Conservation (phyloP, 306 rosid species). For the Glycyrrhiza uralensis region DNA sequence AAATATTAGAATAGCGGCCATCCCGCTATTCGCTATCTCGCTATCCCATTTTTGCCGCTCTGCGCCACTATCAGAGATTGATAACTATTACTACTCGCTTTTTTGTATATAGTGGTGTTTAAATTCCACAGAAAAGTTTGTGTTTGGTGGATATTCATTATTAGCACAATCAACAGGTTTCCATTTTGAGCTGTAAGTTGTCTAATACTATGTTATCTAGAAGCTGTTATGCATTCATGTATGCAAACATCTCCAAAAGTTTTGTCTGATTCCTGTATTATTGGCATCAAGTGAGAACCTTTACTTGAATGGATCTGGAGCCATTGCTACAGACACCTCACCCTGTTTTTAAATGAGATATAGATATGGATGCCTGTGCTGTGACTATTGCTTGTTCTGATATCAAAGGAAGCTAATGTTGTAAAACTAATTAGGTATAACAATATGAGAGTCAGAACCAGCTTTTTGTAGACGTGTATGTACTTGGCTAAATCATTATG, state of each 20-base stretch:
- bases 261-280: conserved; percentile 2
- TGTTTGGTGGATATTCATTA: background rate
- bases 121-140: background rate
- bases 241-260: background rate
- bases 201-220: background rate
- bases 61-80: too few species aligned
- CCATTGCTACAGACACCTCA: background rate
- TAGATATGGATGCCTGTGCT: background rate
- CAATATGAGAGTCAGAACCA: background rate
- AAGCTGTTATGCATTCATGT: background rate
- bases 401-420: background rate
- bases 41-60: too few species aligned
- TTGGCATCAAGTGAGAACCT: background rate
- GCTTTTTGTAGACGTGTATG: background rate
- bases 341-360: background rate
- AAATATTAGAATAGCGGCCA: too few species aligned
- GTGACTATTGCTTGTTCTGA: conserved; percentile 14
- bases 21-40: too few species aligned
- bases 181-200: background rate
- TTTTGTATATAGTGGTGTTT: background rate
- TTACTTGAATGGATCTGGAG: conserved; percentile 1
- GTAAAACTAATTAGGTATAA: background rate
- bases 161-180: background rate
- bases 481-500: conserved; percentile 13
- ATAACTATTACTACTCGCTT: too few species aligned